phyloP scores from a whole-genome alignment of 2,329 filamentous ascomycete genomes.

The Tolypocladium capitatum region DNA sequence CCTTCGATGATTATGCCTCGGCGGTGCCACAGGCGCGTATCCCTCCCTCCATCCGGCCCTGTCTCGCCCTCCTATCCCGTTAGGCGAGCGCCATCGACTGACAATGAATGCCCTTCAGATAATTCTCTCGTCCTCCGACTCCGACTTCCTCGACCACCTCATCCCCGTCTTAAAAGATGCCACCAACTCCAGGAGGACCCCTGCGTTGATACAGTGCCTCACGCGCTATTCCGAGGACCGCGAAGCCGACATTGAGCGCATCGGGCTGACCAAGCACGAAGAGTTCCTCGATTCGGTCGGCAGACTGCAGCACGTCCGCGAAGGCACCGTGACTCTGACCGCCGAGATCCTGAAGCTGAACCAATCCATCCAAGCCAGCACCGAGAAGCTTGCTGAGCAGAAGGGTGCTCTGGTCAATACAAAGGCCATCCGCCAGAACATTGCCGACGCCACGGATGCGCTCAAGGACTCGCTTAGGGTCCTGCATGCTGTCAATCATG shows the following conservation, averaged over 20 bases:
- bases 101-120: constrained; percentile 43
- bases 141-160: constrained; percentile 89
- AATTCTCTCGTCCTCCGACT: constrained; percentile 79
- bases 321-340: constrained; percentile 79
- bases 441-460: constrained; percentile 81
- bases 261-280: constrained; percentile 91
- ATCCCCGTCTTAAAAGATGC: constrained; percentile 92
- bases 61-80: neutral
- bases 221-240: constrained; percentile 68
- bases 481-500: constrained; percentile 80
- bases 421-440: constrained; percentile 82
- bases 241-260: constrained; percentile 82
- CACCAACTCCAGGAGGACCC: constrained; percentile 58
- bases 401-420: constrained; percentile 93
- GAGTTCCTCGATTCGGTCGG: constrained; percentile 92
- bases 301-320: constrained; percentile 80
- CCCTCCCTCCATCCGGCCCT: neutral
- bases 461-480: constrained; percentile 87
- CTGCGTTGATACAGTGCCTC: constrained; percentile 59
- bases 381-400: constrained; percentile 84
- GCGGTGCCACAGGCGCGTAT: constrained; percentile 29
- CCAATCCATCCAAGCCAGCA: constrained; percentile 88
- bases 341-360: constrained; percentile 86
- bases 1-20: constrained; percentile 32
- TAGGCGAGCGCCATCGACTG: neutral